Base-by-base conservation (phyloP, 352 stramenopile species). In the Peronospora tabacina region DNA sequence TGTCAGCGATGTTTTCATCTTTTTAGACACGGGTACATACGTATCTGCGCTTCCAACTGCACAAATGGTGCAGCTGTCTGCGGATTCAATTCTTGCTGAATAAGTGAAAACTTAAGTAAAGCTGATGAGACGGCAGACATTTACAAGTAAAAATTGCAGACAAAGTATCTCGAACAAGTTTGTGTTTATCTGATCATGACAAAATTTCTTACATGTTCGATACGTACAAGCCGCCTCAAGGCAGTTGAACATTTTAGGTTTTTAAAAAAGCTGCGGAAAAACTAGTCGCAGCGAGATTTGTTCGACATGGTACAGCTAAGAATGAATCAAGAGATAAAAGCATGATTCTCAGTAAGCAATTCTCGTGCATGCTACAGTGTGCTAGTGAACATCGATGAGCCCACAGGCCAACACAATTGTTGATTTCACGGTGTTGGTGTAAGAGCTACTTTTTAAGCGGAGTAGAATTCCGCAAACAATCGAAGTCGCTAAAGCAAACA, bases 231-330 rank as follows among this genome's bases (percentile, higher is more conserved):
- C 57, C 33, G 62, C 66, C 11, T 49, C 82, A 3, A 38, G 55
- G 8, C 63, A 85, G 30, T 68, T 78, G 52, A 53, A 72, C 6
- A 30, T 7, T 68, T 42, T 10, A 64, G 46, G 20, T 44, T 48
- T 3, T 58, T 22, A 32, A 54, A 54, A 1, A 58, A 56, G 38
- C 59, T 49, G 1, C 15, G 63, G 5, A 49, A 59, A 30, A 49
- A 9, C 41, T 59, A 12, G 28, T 66, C 10, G 43, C 46, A 34
- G 32, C 26, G 2, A 60, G 20, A 20, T 52, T 58, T 9, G 28
- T 22, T 33, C 13, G 50, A 58, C 29, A 63, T 71, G 34, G 20
- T 29, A 19, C 29, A 34, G 52, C 47, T 16, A 66, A 66, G 58
- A 37, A 49, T 4, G 54, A 66, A 42, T 68, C 63, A 11, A 44